Conservation (phyloP, 176 grass and related monocot genomes). For the barley (Hordeum vulgare) region DNA sequence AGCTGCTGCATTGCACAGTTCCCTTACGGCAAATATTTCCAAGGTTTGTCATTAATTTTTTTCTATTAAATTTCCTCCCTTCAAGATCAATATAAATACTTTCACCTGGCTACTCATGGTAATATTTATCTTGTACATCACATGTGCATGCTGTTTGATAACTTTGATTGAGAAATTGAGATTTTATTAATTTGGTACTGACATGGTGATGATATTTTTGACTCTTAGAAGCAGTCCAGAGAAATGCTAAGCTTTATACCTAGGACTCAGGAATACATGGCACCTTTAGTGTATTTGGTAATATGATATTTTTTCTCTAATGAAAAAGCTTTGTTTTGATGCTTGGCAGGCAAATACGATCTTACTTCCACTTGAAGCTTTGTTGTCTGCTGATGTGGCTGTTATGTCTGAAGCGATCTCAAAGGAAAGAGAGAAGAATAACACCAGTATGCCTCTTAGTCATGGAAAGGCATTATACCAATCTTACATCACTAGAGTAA, state of each 20-base stretch:
- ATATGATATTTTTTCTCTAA: conserved; percentile 24
- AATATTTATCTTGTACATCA: conserved; percentile 7
- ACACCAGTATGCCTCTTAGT: conserved; percentile 47
- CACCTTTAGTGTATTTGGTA: neutral
- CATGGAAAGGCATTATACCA: conserved; percentile 75
- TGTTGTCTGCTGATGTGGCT: conserved; percentile 67
- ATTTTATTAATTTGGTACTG: neutral
- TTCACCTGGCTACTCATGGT: conserved; percentile 13
- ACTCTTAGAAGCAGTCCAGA: neutral
- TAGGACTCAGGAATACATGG: conserved; percentile 5
- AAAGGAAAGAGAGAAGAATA: conserved; percentile 61
- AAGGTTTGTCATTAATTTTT: conserved; percentile 52
- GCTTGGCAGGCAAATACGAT: conserved; percentile 69
- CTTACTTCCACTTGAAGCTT: conserved; percentile 86
- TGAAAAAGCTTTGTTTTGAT: conserved; percentile 25
- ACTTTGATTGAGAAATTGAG: conserved; percentile 10
- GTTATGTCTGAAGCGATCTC: conserved; percentile 60
- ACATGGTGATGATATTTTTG: neutral
- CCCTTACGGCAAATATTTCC: conserved; percentile 74
- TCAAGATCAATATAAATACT: conserved; percentile 19
- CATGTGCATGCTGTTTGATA: conserved; percentile 4
- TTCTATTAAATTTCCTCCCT: conserved; percentile 14
- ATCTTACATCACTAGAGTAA: conserved; percentile 76
- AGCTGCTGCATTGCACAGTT: conserved; percentile 64
- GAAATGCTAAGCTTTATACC: conserved; percentile 11